Conservation (phyloP, 1,284 basidiomycete genomes). For the Caloboletus inedulis region DNA sequence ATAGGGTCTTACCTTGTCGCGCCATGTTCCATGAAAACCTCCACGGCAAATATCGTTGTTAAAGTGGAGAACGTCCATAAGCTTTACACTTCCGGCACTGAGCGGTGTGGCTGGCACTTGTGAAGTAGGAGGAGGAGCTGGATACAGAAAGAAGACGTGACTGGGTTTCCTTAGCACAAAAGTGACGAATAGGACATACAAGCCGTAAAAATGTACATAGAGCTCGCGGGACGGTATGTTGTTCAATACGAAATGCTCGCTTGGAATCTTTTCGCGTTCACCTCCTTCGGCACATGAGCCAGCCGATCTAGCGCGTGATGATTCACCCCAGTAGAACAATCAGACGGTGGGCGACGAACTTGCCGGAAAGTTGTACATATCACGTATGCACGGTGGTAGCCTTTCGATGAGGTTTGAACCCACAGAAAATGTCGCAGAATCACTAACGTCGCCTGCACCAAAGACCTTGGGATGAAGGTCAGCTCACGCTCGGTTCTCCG, state of each 20-base stretch:
- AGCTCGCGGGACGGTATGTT: slow-evolving; percentile 46
- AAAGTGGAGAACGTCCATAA: slow-evolving; percentile 54
- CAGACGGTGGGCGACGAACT: slow-evolving; percentile 6
- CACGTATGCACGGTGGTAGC: neutral
- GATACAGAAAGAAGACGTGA: slow-evolving; percentile 20
- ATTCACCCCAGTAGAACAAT: neutral
- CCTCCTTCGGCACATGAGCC: slow-evolving; percentile 47
- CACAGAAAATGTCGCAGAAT: slow-evolving; percentile 50
- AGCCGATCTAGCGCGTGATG: slow-evolving; percentile 41
- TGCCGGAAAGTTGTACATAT: slow-evolving; percentile 9
- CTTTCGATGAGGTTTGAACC: slow-evolving; percentile 14
- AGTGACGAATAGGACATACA: slow-evolving; percentile 24
- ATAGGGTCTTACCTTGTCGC: slow-evolving; percentile 43
- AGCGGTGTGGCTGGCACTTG: slow-evolving; percentile 43
- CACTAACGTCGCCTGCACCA: slow-evolving; percentile 49
- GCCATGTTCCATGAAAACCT: slow-evolving; percentile 53
- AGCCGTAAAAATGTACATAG: slow-evolving; percentile 55
- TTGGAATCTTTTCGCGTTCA: slow-evolving; percentile 52
- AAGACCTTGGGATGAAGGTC: slow-evolving; percentile 36
- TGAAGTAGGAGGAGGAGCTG: slow-evolving; percentile 46
- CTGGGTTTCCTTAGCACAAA: neutral
- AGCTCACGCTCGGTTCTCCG: neutral
- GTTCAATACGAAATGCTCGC: slow-evolving; percentile 41
- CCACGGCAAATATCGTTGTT: slow-evolving; percentile 51
- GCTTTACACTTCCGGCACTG: slow-evolving; percentile 59